phyloP scores from a whole-genome alignment of 192 early-diverging fungal genomes.

The Glomus cerebriforme region DNA sequence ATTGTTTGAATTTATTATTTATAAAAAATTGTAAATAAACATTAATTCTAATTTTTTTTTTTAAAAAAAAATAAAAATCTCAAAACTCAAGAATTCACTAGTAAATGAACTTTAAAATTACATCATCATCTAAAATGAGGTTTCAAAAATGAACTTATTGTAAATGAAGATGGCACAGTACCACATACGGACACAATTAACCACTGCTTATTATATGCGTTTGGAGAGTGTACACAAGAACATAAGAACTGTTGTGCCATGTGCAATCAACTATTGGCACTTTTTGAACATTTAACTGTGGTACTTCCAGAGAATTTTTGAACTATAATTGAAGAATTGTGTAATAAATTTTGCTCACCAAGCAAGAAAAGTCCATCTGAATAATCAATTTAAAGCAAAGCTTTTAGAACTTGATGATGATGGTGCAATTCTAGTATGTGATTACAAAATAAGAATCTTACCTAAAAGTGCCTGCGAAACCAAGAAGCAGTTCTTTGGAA shows the following conservation, averaged over 20 bases:
- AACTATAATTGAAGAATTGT: neutral
- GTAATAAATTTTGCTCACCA: neutral
- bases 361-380: neutral
- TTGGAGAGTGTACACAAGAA: neutral
- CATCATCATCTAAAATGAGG: too few relatives aligned
- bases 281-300: neutral
- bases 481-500: neutral
- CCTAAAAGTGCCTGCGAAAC: neutral
- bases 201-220: neutral
- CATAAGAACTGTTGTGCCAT: neutral
- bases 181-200: neutral
- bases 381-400: too few relatives aligned
- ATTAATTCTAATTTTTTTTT: neutral
- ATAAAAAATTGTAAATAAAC: too few relatives aligned
- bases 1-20: too few relatives aligned
- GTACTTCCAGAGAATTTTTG: neutral
- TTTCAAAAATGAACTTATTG: too few relatives aligned
- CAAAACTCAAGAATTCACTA: neutral
- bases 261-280: neutral
- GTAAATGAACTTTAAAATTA: too few relatives aligned
- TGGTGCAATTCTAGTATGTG: neutral
- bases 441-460: slow-evolving; percentile 8
- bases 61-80: too few relatives aligned
- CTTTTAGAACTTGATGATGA: too few relatives aligned
- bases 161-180: neutral